Evolutionary conservation across 164 flowering plant genomes (phyloP).

Genomic region (Dillenia turbinata): DNA sequence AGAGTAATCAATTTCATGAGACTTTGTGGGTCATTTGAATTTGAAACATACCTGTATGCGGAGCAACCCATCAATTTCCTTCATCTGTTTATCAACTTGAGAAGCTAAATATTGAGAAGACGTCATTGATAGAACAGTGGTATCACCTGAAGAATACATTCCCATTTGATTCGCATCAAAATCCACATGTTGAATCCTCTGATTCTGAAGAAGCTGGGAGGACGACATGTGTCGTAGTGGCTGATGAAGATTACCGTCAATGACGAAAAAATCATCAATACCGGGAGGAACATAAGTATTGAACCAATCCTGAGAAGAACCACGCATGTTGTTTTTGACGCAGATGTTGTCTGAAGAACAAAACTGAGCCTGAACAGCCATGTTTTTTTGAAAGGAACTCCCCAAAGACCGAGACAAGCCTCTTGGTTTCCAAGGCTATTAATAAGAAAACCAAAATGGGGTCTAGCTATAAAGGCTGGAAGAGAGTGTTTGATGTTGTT

Average conservation of each 20-base stretch:
- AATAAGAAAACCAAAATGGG: too few relatives aligned
- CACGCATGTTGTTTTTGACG: conserved; percentile 9
- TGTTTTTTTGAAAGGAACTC: neutral
- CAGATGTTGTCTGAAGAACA: neutral
- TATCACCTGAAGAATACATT: neutral
- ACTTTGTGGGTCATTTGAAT: neutral
- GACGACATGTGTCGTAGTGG: conserved; percentile 6
- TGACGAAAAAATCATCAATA: conserved; percentile 9
- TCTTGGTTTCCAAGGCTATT: too few relatives aligned
- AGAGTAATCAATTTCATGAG: neutral
- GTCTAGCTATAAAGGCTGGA: conserved; percentile 15
- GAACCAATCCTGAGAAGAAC: conserved; percentile 18
- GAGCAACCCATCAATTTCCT: conserved; percentile 41
- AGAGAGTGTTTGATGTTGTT: conserved; percentile 3
- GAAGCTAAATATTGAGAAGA: conserved; percentile 18
- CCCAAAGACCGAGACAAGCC: conserved; percentile 2
- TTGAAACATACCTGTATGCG: conserved; percentile 33
- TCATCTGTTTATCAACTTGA: conserved; percentile 33
- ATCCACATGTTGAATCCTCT: conserved; percentile 4
- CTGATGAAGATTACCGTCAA: conserved; percentile 10
- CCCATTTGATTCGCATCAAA: conserved; percentile 2
- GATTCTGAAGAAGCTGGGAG: neutral
- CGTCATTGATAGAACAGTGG: conserved; percentile 15
- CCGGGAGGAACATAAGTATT: conserved; percentile 5
- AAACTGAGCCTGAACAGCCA: conserved; percentile 18